These are phyloP conservation scores for Cerrena zonata DNA, from an alignment of 1,284 basidiomycete genomes.

Conservation along the genomic window DNA sequence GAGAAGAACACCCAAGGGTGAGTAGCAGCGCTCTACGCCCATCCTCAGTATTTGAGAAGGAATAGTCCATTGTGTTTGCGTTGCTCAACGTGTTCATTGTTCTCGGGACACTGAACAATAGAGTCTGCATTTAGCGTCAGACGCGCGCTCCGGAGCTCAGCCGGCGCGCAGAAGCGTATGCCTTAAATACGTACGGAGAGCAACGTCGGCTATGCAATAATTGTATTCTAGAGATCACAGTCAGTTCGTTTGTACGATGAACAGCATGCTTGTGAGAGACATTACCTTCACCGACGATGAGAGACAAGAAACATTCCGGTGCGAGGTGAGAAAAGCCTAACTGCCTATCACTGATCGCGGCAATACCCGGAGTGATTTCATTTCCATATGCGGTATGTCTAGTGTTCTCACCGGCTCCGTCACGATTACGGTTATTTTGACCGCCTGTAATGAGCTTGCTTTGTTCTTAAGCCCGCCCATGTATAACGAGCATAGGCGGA, in stretches of 20 bases:
- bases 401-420: not conserved
- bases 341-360: not conserved
- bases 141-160: not conserved
- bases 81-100: conserved; percentile 15
- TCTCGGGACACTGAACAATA: conserved; percentile 9
- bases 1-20: conserved; percentile 12
- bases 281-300: too few species aligned
- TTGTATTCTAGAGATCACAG: too few species aligned
- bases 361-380: not conserved
- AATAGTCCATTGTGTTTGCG: conserved; percentile 22
- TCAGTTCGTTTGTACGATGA: too few species aligned
- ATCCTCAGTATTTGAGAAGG: conserved; percentile 21
- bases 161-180: too few species aligned
- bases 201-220: not conserved
- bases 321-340: too few species aligned
- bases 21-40: conserved; percentile 5
- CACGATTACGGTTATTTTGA: too few species aligned
- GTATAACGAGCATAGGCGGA: too few species aligned
- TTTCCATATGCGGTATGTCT: not conserved
- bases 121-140: conserved; percentile 1
- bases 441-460: too few species aligned
- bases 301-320: too few species aligned
- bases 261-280: too few species aligned
- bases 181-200: not conserved
- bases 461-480: too few species aligned